phyloP scores from a whole-genome alignment of 1,284 basidiomycete genomes.

The Ganoderma sinense region DNA sequence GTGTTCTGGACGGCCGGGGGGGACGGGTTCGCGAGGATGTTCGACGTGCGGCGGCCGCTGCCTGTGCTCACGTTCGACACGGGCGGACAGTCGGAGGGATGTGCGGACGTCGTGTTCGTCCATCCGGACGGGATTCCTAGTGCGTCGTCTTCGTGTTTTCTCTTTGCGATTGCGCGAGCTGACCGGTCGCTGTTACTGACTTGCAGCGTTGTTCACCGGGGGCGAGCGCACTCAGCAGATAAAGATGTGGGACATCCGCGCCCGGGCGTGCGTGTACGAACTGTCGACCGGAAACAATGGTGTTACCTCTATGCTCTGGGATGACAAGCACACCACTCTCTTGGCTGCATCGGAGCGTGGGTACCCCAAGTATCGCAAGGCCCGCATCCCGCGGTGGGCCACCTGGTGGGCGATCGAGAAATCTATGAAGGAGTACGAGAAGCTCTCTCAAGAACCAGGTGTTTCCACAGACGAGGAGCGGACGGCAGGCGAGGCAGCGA shows the following conservation, averaged over 20 bases:
- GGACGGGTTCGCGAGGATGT: conserved; percentile 50
- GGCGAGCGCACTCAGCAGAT: background rate
- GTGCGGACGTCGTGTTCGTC: conserved; percentile 28
- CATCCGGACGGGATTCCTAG: conserved; percentile 39
- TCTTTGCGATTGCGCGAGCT: background rate
- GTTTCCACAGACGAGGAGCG: background rate
- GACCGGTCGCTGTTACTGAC: background rate
- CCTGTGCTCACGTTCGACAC: conserved; percentile 37
- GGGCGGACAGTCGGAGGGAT: conserved; percentile 20
- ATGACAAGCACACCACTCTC: background rate
- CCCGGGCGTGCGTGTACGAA: background rate
- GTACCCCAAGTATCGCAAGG: background rate
- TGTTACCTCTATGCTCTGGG: background rate
- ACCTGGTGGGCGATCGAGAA: background rate
- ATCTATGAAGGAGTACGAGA: background rate
- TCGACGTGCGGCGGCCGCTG: conserved; percentile 43
- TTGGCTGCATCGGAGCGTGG: background rate
- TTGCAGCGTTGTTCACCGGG: background rate
- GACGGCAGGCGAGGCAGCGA: background rate
- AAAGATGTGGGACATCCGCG: background rate
- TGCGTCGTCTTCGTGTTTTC: background rate
- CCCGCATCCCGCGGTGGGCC: background rate
- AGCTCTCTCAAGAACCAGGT: background rate
- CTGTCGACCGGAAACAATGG: background rate
- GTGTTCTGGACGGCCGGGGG: conserved; percentile 45